phyloP scores from a whole-genome alignment of 192 early-diverging fungal species.

The Backusella tuberculispora region DNA sequence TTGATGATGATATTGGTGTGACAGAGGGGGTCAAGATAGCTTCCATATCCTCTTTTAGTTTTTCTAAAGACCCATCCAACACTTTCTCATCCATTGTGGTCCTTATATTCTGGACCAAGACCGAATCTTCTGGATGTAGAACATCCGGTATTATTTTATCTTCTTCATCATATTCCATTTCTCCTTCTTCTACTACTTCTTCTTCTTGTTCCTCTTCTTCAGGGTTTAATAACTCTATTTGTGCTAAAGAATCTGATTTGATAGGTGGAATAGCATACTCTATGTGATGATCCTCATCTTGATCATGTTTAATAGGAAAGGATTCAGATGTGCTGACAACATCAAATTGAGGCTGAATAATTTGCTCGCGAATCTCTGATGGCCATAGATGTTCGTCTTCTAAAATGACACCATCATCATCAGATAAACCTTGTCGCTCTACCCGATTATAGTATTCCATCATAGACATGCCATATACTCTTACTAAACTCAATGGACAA shows the following conservation, averaged over 20 bases:
- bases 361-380: constrained; percentile 29
- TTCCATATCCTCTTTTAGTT: neutral
- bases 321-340: constrained; percentile 32
- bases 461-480: constrained; percentile 88
- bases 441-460: constrained; percentile 83
- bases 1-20: neutral
- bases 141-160: too few relatives aligned
- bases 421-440: constrained; percentile 39
- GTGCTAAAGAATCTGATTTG: neutral
- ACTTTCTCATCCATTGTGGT: neutral
- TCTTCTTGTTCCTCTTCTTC: neutral
- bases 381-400: constrained; percentile 33
- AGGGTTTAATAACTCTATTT: neutral
- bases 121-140: too few relatives aligned
- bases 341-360: constrained; percentile 27
- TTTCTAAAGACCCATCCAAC: neutral
- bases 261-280: constrained; percentile 13
- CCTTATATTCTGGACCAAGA: too few relatives aligned
- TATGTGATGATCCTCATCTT: constrained; percentile 5
- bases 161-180: neutral
- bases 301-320: constrained; percentile 12
- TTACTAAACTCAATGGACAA: constrained; percentile 86
- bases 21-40: neutral
- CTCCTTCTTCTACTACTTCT: neutral
- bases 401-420: constrained; percentile 25